A percentile compares a stretch with the other conserved stretches of the same genome.
Evolutionary conservation across 2,329 filamentous ascomycete genomes (phyloP).

Genomic region (Chalara sp.): DNA sequence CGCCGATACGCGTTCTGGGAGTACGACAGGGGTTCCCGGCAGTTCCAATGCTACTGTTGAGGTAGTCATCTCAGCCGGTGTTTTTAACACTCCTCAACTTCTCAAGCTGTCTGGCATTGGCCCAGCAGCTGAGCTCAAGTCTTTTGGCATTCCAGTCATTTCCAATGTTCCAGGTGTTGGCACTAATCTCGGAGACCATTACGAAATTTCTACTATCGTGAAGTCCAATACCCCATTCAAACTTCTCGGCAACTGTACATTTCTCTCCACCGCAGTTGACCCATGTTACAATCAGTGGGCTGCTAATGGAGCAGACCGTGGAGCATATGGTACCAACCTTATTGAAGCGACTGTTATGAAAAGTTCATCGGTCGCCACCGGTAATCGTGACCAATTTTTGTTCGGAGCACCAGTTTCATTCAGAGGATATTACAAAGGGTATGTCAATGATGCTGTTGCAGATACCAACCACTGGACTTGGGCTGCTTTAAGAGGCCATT

Average conservation of each 20-base stretch:
- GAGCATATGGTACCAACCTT: slow-evolving; percentile 35
- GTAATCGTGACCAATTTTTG: slow-evolving; percentile 32
- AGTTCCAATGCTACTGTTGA: slow-evolving; percentile 29
- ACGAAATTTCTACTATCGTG: slow-evolving; percentile 41
- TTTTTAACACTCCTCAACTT: slow-evolving; percentile 39
- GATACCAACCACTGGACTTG: neutral
- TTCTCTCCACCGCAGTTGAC: slow-evolving; percentile 1
- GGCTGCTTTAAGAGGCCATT: slow-evolving; percentile 46
- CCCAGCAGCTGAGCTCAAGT: slow-evolving; percentile 29
- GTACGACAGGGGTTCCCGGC: slow-evolving; percentile 17
- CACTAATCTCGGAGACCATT: slow-evolving; percentile 48
- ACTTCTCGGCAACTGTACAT: slow-evolving; percentile 9
- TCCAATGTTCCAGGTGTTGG: slow-evolving; percentile 59
- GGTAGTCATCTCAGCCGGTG: slow-evolving; percentile 40
- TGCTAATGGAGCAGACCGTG: neutral
- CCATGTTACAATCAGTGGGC: neutral
- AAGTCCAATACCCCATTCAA: slow-evolving; percentile 20
- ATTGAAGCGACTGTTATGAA: slow-evolving; percentile 34
- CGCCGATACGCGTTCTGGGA: slow-evolving; percentile 6
- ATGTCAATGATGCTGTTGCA: slow-evolving; percentile 32
- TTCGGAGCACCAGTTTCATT: slow-evolving; percentile 18
- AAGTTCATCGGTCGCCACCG: slow-evolving; percentile 29
- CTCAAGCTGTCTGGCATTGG: slow-evolving; percentile 40
- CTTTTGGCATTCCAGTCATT: slow-evolving; percentile 42
- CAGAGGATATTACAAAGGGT: slow-evolving; percentile 30